These are phyloP conservation scores for Rhodotorula toruloides DNA, from an alignment of 768 basidiomycete species.

Conservation along the genomic window DNA sequence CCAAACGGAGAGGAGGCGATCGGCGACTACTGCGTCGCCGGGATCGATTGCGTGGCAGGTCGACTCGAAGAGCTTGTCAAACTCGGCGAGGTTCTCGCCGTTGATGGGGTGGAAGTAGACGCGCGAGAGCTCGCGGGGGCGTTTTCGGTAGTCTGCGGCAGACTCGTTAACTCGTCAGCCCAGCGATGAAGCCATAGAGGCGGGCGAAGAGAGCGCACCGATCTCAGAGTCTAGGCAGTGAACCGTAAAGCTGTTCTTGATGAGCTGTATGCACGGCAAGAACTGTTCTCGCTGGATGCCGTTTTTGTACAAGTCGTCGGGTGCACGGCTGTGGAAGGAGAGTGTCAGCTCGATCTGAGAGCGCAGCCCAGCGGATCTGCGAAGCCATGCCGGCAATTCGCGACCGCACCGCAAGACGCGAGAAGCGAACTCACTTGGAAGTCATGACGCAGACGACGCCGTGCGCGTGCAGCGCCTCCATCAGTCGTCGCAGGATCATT, in stretches of 20 bases:
- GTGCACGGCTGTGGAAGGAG: slow-evolving; percentile 68
- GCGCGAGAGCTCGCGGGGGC: slow-evolving; percentile 85
- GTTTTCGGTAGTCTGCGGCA: slow-evolving; percentile 77
- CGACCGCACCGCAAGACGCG: background rate
- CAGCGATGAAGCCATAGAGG: too few species aligned
- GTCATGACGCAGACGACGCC: slow-evolving; percentile 95
- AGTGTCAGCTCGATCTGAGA: background rate
- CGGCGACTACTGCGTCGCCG: slow-evolving; percentile 56
- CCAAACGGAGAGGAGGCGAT: slow-evolving; percentile 76
- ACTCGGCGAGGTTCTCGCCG: slow-evolving; percentile 60
- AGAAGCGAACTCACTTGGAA: slow-evolving; percentile 69
- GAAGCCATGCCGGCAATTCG: too few species aligned
- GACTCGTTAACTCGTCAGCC: background rate
- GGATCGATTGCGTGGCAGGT: slow-evolving; percentile 51
- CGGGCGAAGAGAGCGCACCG: slow-evolving; percentile 54
- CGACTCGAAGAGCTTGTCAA: slow-evolving; percentile 76
- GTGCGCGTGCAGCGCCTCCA: slow-evolving; percentile 76
- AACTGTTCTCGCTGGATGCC: slow-evolving; percentile 95
- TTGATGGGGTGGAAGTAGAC: slow-evolving; percentile 84
- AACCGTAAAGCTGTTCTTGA: slow-evolving; percentile 79
- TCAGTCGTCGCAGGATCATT: slow-evolving; percentile 86
- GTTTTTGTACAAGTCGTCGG: slow-evolving; percentile 95
- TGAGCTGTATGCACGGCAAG: slow-evolving; percentile 85
- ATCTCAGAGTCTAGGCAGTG: slow-evolving; percentile 94
- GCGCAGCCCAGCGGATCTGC: background rate